A percentile compares a stretch with the other conserved stretches of the same genome.
phyloP scores from a whole-genome alignment of 2,329 filamentous ascomycete species.

The Ophiostoma ulmi region DNA sequence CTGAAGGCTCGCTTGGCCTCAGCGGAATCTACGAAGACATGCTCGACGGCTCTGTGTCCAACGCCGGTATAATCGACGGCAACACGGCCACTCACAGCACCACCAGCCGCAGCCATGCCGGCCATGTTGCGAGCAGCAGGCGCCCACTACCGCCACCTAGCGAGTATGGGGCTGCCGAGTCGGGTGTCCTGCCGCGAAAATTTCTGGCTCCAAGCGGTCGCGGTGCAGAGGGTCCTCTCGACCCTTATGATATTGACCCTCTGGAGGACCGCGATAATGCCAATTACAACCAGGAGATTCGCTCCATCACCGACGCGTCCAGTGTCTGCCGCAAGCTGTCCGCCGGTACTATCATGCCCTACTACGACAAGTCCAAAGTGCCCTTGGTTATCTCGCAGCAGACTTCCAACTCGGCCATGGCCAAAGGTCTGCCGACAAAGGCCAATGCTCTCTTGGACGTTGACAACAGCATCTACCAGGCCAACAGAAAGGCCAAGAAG shows the following conservation, averaged over 20 bases:
- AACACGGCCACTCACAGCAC: not conserved
- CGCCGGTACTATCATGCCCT: constrained; percentile 49
- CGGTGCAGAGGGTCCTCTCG: not conserved
- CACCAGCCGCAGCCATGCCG: not conserved
- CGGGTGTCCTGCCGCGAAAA: constrained; percentile 40
- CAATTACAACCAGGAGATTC: constrained; percentile 28
- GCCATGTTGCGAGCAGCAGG: not conserved
- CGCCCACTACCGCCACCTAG: not conserved
- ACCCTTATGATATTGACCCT: not conserved
- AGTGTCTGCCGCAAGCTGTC: constrained; percentile 47
- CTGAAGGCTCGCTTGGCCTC: constrained; percentile 37
- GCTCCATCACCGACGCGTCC: constrained; percentile 39
- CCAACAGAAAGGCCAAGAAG: constrained; percentile 36
- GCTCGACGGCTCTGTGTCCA: not conserved
- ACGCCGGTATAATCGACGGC: not conserved
- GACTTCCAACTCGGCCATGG: constrained; percentile 55
- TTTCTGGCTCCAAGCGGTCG: not conserved
- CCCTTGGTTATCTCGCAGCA: constrained; percentile 55
- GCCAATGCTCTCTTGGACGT: constrained; percentile 42
- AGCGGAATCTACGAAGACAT: constrained; percentile 28
- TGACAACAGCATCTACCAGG: constrained; percentile 35
- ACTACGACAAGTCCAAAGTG: constrained; percentile 53
- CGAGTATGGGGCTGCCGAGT: constrained; percentile 46
- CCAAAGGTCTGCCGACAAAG: constrained; percentile 49
- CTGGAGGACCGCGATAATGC: constrained; percentile 25